Conservation (phyloP, 2,329 filamentous ascomycete genomes). For the Xylariaceae sp. region DNA sequence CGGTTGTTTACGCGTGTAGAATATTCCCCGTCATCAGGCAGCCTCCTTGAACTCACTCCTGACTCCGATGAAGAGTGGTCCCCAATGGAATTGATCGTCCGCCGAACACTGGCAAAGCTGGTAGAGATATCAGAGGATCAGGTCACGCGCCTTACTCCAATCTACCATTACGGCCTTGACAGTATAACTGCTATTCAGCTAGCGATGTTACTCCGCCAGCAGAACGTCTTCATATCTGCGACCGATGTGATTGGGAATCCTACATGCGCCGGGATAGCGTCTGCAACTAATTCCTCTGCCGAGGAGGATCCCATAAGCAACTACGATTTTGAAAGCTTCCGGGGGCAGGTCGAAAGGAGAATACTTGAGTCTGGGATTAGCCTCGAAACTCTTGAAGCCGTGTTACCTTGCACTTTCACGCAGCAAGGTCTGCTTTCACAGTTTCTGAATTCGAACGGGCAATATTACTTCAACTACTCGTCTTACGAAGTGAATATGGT, state of each 20-base stretch:
- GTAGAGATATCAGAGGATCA: conserved; percentile 46
- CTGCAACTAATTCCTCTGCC: conserved; percentile 2
- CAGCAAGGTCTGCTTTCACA: conserved; percentile 77
- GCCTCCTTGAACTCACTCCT: neutral
- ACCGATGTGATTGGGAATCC: conserved; percentile 69
- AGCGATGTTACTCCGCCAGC: conserved; percentile 60
- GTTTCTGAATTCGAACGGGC: conserved; percentile 62
- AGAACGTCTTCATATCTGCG: conserved; percentile 57
- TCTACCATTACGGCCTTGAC: conserved; percentile 85
- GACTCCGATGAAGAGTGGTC: conserved; percentile 21
- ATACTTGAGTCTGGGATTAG: conserved; percentile 25
- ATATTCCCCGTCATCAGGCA: neutral
- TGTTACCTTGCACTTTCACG: conserved; percentile 74
- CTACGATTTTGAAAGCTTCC: conserved; percentile 44
- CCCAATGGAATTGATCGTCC: conserved; percentile 48
- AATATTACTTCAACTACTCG: conserved; percentile 72
- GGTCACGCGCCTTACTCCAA: conserved; percentile 62
- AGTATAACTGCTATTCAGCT: conserved; percentile 85
- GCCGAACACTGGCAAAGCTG: conserved; percentile 54
- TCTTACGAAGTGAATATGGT: conserved; percentile 46
- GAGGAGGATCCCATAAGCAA: neutral
- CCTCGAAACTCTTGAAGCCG: conserved; percentile 41
- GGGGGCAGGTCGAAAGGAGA: conserved; percentile 30
- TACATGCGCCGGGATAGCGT: conserved; percentile 39
- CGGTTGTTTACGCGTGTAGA: conserved; percentile 23